Evolutionary conservation across 257 asterid genomes (phyloP), one percentile per base, ranked within the genome.

Genomic region (Salvia hispanica): DNA sequence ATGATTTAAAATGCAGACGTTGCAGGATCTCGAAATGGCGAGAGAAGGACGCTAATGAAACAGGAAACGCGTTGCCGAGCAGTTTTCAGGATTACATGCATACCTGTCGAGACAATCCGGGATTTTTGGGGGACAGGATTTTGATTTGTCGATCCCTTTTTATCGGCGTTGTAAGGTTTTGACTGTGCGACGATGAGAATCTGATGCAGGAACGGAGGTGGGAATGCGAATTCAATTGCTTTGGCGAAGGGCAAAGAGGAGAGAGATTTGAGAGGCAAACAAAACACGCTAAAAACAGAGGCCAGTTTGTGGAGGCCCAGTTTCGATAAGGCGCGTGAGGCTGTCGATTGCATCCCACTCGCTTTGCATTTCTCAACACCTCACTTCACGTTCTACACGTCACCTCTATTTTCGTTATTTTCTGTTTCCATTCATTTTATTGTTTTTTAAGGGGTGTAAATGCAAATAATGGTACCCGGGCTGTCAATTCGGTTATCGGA

Each of bases 231-330:
- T 83, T 80, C 31, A 25, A 25, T 25, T 18, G 88, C 90, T 82
- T 85, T 70, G 72, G 54, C 40, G 65, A 76, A 52, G 81, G 76
- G 85, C 80, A 81, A 81, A 65, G 77, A 46, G 33, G 4, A 28
- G 56, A 39, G 46, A 5, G 62, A 42, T 36, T 36, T 36, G 51
- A 39, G 69, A n/a, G 57, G 51, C 42, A 12, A 39, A 50, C 71
- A 62, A 54, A 77, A 80, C 89, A 81, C 86, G 89, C 91, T 78
- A 58, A 66, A 48, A 46, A 45, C 53, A 62, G 55, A 53, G 14
- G 73, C 68, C 79, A 71, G 82, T 77, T 73, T 58, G 34, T 72
- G 80, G 85, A 81, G 87, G 87, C 85, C 88, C 88, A 77, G 54
- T 80, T 74, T 72, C 18, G 83, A 74, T 62, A 70, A 74, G 76